These are phyloP conservation scores for Hypomyces rosellus DNA, from an alignment of 2,329 filamentous ascomycete species.

Conservation along the genomic window DNA sequence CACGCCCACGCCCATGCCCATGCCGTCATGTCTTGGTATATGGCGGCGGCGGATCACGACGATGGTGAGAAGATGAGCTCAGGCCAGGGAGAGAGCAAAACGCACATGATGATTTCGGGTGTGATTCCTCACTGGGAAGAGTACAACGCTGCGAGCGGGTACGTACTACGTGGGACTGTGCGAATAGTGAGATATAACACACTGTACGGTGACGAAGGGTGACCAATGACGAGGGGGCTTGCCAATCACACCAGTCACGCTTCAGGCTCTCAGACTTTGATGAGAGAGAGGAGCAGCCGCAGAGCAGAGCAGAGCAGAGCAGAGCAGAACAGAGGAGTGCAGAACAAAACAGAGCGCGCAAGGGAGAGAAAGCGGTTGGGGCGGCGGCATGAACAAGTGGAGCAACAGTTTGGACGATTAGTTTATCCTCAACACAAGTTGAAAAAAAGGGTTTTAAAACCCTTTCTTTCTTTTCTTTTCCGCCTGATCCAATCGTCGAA, in stretches of 20 bases:
- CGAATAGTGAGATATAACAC: neutral
- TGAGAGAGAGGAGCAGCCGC: too few species aligned
- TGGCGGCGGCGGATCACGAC: too few species aligned
- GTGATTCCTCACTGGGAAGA: conserved; percentile 7
- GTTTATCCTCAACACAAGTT: too few species aligned
- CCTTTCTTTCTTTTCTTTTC: neutral
- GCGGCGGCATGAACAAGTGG: conserved; percentile 5
- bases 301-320: neutral
- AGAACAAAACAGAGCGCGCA: neutral
- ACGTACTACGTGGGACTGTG: neutral
- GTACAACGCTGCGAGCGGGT: neutral
- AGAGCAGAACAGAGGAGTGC: neutral
- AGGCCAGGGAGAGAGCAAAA: neutral
- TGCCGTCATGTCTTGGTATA: too few species aligned
- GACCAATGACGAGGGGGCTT: too few species aligned
- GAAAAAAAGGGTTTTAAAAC: too few species aligned
- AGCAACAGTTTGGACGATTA: neutral
- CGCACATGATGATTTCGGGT: conserved; percentile 7
- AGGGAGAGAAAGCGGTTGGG: conserved; percentile 8
- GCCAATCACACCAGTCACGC: too few species aligned
- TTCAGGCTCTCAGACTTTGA: too few species aligned
- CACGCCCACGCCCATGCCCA: too few species aligned
- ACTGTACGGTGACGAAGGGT: neutral
- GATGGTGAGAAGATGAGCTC: conserved; percentile 1
- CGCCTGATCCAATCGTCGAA: conserved; percentile 6